Conservation (phyloP, 768 basidiomycete species). For the Calocybe cyanea region DNA sequence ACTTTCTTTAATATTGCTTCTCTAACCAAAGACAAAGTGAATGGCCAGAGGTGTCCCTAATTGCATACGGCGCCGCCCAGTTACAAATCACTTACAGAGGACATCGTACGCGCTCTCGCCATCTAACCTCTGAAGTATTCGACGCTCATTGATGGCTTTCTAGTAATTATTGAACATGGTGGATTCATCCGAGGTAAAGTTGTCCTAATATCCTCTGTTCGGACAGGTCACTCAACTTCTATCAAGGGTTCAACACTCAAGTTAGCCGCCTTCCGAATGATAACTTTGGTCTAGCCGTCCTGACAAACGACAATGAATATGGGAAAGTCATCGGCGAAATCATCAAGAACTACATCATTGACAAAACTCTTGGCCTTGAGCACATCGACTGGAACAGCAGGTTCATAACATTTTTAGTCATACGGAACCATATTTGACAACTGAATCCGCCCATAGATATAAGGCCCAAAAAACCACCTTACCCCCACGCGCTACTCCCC, state of each 20-base stretch:
- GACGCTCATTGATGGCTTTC: not conserved
- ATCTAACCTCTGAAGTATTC: not conserved
- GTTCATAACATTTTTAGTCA: slow-evolving; percentile 5
- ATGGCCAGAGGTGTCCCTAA: slow-evolving; percentile 21
- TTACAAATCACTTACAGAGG: slow-evolving; percentile 22
- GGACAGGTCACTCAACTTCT: not conserved
- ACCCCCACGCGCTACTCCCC: slow-evolving; percentile 6
- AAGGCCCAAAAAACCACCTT: not conserved
- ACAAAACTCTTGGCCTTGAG: slow-evolving; percentile 17
- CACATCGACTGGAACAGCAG: slow-evolving; percentile 21
- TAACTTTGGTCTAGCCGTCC: slow-evolving; percentile 19
- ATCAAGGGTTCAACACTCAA: slow-evolving; percentile 7
- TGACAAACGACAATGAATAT: slow-evolving; percentile 22
- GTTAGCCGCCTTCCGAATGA: slow-evolving; percentile 10
- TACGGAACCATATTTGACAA: not conserved
- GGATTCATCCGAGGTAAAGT: slow-evolving; percentile 1
- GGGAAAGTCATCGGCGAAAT: slow-evolving; percentile 16
- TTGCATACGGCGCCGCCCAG: slow-evolving; percentile 24
- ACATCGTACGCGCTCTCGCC: slow-evolving; percentile 14
- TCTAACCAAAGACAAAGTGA: slow-evolving; percentile 2
- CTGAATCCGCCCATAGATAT: not conserved
- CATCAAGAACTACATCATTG: slow-evolving; percentile 21
- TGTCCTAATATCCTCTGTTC: not conserved
- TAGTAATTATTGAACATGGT: slow-evolving; percentile 6
- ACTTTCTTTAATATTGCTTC: not conserved